phyloP scores from a whole-genome alignment of 2,329 filamentous ascomycete genomes.

The Colletotrichum tropicicola region DNA sequence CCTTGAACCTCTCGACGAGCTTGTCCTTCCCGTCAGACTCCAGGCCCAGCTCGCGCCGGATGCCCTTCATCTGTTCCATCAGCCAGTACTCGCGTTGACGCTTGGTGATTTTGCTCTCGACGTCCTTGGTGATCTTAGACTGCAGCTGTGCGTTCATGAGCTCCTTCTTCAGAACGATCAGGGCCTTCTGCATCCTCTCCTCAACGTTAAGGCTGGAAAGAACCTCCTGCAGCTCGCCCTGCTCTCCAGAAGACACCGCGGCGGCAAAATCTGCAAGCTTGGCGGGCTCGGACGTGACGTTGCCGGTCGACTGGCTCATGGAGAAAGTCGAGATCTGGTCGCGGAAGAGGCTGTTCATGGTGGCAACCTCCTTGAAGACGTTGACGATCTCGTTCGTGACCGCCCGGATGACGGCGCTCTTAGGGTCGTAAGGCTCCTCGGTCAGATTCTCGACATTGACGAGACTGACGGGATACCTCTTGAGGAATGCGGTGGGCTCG shows the following conservation, averaged over 20 bases:
- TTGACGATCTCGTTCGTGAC: slow-evolving; percentile 98
- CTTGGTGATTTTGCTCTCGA: slow-evolving; percentile 97
- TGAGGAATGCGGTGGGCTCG: slow-evolving; percentile 90
- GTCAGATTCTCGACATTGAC: slow-evolving; percentile 94
- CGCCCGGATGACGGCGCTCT: slow-evolving; percentile 87
- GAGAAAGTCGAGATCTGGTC: slow-evolving; percentile 98
- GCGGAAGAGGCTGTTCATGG: slow-evolving; percentile 92
- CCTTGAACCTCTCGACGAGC: slow-evolving; percentile 95
- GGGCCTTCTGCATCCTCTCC: slow-evolving; percentile 88
- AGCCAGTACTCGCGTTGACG: slow-evolving; percentile 97
- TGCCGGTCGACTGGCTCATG: slow-evolving; percentile 93
- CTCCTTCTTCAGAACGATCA: slow-evolving; percentile 96
- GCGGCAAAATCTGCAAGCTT: slow-evolving; percentile 98
- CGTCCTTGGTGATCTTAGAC: slow-evolving; percentile 97
- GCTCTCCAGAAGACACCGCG: slow-evolving; percentile 93
- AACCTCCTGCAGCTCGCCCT: slow-evolving; percentile 91
- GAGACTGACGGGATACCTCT: slow-evolving; percentile 90
- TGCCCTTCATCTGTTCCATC: slow-evolving; percentile 99
- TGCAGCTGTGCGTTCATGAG: slow-evolving; percentile 97
- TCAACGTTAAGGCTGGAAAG: slow-evolving; percentile 90
- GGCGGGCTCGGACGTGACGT: slow-evolving; percentile 92
- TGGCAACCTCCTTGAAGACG: slow-evolving; percentile 96
- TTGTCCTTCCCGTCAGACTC: slow-evolving; percentile 99
- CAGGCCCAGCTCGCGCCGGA: slow-evolving; percentile 91
- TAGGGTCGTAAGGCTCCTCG: slow-evolving; percentile 90